Conservation (phyloP, 2,329 filamentous ascomycete genomes). For the Nemania sp. region DNA sequence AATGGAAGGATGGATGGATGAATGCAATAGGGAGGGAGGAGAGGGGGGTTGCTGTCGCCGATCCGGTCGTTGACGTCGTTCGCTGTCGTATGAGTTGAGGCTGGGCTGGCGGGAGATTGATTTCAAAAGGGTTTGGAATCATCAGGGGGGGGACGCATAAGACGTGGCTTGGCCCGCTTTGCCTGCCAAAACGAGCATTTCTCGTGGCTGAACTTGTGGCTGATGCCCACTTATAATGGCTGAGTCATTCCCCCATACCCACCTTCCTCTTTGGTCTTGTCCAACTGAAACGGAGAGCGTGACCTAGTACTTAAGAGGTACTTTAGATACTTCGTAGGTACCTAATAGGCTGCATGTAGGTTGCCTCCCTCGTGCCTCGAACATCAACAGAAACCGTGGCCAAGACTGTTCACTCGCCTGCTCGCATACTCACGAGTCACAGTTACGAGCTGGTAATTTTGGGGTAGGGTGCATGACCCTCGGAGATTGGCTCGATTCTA, state of each 20-base stretch:
- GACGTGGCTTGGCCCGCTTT: conserved; percentile 2
- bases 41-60: neutral
- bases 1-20: neutral
- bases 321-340: no score
- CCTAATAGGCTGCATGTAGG: neutral
- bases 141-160: neutral
- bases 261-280: neutral
- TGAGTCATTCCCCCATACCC: conserved; percentile 15
- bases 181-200: neutral
- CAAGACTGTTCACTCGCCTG: neutral
- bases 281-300: neutral
- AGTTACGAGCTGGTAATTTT: neutral
- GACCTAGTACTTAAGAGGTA: no score
- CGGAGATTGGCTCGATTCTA: neutral
- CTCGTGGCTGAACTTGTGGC: conserved; percentile 8
- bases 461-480: neutral
- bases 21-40: neutral
- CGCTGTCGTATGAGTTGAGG: neutral
- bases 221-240: conserved; percentile 17
- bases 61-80: conserved; percentile 10
- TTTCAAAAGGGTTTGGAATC: conserved; percentile 20
- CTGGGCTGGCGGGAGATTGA: conserved; percentile 4
- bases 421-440: conserved; percentile 5
- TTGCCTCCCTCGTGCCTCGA: neutral
- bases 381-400: neutral